Evolutionary conservation across 495 filamentous ascomycete species (phyloP).

Genomic region (Copromyces sp.): DNA sequence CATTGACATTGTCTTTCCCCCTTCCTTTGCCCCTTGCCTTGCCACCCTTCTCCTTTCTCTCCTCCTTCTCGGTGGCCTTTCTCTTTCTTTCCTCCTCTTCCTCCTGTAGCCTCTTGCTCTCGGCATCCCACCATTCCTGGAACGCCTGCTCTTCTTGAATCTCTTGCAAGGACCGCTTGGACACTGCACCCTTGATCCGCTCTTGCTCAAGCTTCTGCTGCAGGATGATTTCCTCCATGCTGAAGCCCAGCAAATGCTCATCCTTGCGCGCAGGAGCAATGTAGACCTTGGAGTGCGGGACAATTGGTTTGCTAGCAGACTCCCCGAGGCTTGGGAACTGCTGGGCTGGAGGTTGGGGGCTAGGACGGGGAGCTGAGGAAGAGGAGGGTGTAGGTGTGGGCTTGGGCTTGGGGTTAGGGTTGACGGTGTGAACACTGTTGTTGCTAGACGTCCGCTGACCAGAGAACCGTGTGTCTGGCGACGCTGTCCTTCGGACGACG

Average conservation of each 20-base stretch:
- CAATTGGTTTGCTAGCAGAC: constrained; percentile 14
- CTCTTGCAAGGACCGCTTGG: constrained; percentile 78
- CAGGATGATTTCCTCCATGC: constrained; percentile 78
- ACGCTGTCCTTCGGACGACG: constrained; percentile 36
- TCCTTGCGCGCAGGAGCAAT: constrained; percentile 32
- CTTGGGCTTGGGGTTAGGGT: constrained; percentile 1
- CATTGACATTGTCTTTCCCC: background rate
- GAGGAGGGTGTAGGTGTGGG: constrained; percentile 3
- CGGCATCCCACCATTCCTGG: constrained; percentile 95
- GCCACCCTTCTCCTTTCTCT: background rate
- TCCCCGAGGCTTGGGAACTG: background rate
- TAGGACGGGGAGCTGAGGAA: constrained; percentile 4
- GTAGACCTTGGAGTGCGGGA: constrained; percentile 43
- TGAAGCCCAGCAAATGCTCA: constrained; percentile 54
- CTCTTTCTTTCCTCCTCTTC: constrained; percentile 45
- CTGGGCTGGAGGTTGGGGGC: constrained; percentile 1
- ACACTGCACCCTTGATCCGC: constrained; percentile 66
- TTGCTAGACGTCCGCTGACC: constrained; percentile 31
- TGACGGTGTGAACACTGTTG: background rate
- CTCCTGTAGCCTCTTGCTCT: constrained; percentile 59
- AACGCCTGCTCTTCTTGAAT: constrained; percentile 96
- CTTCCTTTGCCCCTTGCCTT: constrained; percentile 2
- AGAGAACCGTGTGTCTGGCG: constrained; percentile 45
- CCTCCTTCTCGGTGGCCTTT: constrained; percentile 20
- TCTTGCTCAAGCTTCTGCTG: constrained; percentile 82